Base-by-base conservation (phyloP, 495 filamentous ascomycete species). In the Xanthoparmelia taractica region DNA sequence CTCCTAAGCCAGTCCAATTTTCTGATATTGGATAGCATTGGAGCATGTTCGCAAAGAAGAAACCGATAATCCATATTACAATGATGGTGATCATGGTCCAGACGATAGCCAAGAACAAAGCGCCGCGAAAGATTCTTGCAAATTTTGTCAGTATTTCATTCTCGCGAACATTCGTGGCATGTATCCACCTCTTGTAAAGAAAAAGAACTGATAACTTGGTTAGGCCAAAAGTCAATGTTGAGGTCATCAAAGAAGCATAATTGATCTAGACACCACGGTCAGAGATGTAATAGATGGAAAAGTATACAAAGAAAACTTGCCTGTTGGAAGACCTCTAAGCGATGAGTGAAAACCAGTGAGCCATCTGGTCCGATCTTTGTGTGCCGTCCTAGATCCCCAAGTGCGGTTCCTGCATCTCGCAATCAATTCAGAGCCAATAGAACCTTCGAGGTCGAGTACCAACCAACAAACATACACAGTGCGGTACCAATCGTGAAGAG, bases 21-120 rank as follows among this genome's bases (percentile, higher is more conserved):
- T 27, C 48, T 20, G 60, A 55, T 40, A 62, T 62, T 45, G 50
- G 60, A 10, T 55, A 56, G 4, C 25, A 62, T 34, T 61, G 60
- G 29, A 62, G 23, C 36, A 57, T 15, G 20, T 57, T 45, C 15
- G 36, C 48, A 18, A 43, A 43, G 36, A 45, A 57, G 48, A 57
- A 56, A 31, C 13, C 12, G 25, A 56, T 13, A 13, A 36, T 57
- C 50, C 60, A 57, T 4, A 17, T 27, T 8, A 62, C 12, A 17
- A 62, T n/a, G 18, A 62, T 13, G 8, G 25, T 29, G 15, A 62
- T 56, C 50, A 62, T 62, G 25, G 34, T 23, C 50, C 38, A 41
- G 29, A 56, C 37, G 8, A 27, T 6, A 23, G 18, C 38, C 29
- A 41, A 40, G 25, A 62, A 62, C 8, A 29, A 10, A n/a, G 33